Percentiles rank a stretch among this genome's conserved stretches.
These are phyloP conservation scores for Aspergillus diversus DNA, from an alignment of 495 filamentous ascomycete species.

Conservation along the genomic window DNA sequence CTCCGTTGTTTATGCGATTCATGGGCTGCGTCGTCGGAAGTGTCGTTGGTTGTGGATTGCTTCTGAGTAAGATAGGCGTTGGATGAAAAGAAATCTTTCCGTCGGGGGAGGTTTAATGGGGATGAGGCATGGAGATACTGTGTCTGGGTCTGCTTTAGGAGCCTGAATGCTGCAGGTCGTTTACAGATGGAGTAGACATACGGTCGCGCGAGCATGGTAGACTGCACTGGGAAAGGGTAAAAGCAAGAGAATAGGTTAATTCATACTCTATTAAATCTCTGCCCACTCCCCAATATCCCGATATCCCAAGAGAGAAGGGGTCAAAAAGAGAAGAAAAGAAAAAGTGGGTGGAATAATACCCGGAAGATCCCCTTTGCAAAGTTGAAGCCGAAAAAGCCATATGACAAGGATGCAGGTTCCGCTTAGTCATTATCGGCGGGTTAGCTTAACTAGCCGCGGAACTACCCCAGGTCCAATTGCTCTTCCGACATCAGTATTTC, in stretches of 20 bases:
- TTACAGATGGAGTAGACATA: slow-evolving; percentile 40
- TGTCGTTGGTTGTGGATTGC: slow-evolving; percentile 29
- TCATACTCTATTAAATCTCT: neutral
- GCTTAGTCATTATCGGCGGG: slow-evolving; percentile 28
- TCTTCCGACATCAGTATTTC: slow-evolving; percentile 23
- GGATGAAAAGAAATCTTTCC: slow-evolving; percentile 55
- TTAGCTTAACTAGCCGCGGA: slow-evolving; percentile 26
- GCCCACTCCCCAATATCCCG: neutral
- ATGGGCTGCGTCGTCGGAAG: slow-evolving; percentile 21
- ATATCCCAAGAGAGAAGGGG: neutral
- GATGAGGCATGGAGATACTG: slow-evolving; percentile 48
- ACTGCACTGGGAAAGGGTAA: slow-evolving; percentile 3
- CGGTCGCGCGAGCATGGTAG: slow-evolving; percentile 41
- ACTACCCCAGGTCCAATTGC: slow-evolving; percentile 23
- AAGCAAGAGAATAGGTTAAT: slow-evolving; percentile 7
- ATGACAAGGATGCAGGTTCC: no score
- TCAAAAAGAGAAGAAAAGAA: no score
- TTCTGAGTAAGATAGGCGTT: slow-evolving; percentile 47
- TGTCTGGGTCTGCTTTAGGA: slow-evolving; percentile 31
- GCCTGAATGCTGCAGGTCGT: slow-evolving; percentile 27
- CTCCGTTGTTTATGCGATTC: slow-evolving; percentile 47
- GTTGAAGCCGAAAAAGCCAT: slow-evolving; percentile 3
- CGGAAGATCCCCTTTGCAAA: neutral
- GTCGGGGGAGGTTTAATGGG: slow-evolving; percentile 36
- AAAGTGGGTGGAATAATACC: slow-evolving; percentile 7